Evolutionary conservation across 2,329 filamentous ascomycete species (phyloP), one percentile per base, ranked within the genome.

Genomic region (Fusarium praegraminearum): DNA sequence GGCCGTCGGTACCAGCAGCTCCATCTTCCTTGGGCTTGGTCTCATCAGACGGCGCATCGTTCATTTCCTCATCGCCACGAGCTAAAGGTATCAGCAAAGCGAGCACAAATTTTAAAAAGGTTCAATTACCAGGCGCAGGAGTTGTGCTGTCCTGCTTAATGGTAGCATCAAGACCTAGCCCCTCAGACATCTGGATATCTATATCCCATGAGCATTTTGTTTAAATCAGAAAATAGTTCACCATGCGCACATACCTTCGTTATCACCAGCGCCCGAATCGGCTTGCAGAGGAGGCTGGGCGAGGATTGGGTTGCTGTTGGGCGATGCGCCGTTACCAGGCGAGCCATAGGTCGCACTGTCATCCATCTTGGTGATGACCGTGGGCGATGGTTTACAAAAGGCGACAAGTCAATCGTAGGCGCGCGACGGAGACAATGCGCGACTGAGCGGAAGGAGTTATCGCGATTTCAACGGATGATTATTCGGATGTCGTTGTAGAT

Each of bases 1-100:
- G 86, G 16, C 81, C 82, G 5, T 83, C 80, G 18, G 83, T 82
- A 44, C 87, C 87, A 38, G 81, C 77, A 32, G 81, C 78, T 16
- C 82, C 83, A 36, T 84, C 85, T n/a, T 80, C 81, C 16, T 81
- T 80, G 41, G 78, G 81, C 70, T 89, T 87, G 20, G 82, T 77
- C n/a, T 85, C 83, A 46, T 84, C 82, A 45, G 83, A 81, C 35
- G 83, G 83, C 63, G 83, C 88, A 70, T 92, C 92, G 62, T 86
- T 90, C 92, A 95, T 95, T 74, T 94, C 93, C 77, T 94, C 91
- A 76, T 96, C 93, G 72, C 91, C 90, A 68, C 82, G 86, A 67
- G 86, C 83, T 56, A 84, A 86, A 66, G 87, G 18, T 87, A 74
- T 92, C 88, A 61, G 74, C 53, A 41, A 65, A 38, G 36, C 89